These are phyloP conservation scores for Lecanosticta acicola DNA, from an alignment of 2,329 filamentous ascomycete genomes.

Conservation along the genomic window DNA sequence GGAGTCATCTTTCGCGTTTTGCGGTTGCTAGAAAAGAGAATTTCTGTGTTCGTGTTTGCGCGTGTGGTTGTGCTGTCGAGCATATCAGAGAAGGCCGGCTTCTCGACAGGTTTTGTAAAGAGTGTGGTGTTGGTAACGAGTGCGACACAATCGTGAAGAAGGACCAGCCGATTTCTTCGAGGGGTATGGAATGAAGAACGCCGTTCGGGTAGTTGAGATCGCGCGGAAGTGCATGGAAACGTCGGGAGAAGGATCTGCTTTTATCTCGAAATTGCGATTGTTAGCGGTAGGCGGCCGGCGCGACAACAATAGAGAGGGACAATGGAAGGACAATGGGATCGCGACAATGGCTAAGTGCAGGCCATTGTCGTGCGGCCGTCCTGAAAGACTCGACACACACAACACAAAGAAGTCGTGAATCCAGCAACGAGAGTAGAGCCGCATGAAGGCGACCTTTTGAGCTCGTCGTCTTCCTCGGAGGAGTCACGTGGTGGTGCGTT, in stretches of 20 bases:
- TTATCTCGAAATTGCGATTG: constrained; percentile 12
- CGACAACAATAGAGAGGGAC: constrained; percentile 13
- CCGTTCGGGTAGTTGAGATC: constrained; percentile 7
- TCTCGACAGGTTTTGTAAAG: constrained; percentile 10
- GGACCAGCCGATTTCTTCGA: constrained; percentile 13
- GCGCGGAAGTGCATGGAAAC: constrained; percentile 6
- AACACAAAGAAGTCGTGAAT: constrained; percentile 9
- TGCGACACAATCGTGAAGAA: constrained; percentile 14
- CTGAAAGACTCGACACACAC: constrained; percentile 11
- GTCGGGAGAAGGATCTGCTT: constrained; percentile 5
- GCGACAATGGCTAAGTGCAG: constrained; percentile 17
- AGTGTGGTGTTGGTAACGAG: constrained; percentile 13
- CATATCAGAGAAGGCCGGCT: constrained; percentile 17
- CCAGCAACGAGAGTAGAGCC: neutral
- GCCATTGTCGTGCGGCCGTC: constrained; percentile 11
- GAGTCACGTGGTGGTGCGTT: constrained; percentile 9
- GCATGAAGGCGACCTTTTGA: neutral
- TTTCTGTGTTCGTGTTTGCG: constrained; percentile 5
- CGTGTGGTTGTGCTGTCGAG: constrained; percentile 5
- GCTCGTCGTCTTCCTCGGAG: constrained; percentile 1
- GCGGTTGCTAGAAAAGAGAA: constrained; percentile 1
- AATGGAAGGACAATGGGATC: constrained; percentile 7
- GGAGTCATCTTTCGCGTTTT: neutral
- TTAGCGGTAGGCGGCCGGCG: constrained; percentile 14
- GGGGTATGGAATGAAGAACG: constrained; percentile 7